Evolutionary conservation across 1,284 basidiomycete genomes (phyloP), one percentile per base, ranked within the genome.

Genomic region (Sanguinoderma infundibulare): DNA sequence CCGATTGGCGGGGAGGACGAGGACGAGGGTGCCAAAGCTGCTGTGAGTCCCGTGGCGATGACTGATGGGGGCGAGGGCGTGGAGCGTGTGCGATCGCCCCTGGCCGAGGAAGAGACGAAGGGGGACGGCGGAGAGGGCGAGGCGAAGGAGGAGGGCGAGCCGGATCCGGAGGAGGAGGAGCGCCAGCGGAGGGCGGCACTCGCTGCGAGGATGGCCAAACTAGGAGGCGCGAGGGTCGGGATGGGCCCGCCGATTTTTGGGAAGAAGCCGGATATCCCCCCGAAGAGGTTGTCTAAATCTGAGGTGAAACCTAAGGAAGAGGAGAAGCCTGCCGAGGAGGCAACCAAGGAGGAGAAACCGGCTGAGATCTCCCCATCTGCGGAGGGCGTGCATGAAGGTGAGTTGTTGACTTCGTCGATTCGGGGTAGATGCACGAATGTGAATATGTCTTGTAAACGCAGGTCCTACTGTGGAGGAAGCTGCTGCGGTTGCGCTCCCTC

Each of bases 171-270:
- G 70, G 91, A 93, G 55, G 90, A 93, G 65, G 94, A 94, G 73
- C 81, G 89, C 55, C 87, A 89, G 68, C 86, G 91, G 54, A 86
- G 91, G 46, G 89, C 90, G 9, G 89, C 88, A 17, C 89, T 95
- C 70, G 95, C 94, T 32, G 94, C 91, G 32, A 84, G 94, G 59
- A 95, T 96, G 94, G 95, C 92, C 59, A 89, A 90, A 67, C 83
- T 95, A 12, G 95, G 93, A 32, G 95, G 93, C 38, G 87, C 94
- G 46, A 85, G 91, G 64, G 83, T 96, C 39, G 94, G 95, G 3
- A 90, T 94, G 89, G 84, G 77, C 0, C 86, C 87, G 2, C 89
- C 89, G 42, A 77, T 88, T 53, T 86, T 90, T 75, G 86, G 84
- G 9, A 80, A 77, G 67, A 85, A 86, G 68, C 83, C 86, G 5